Evolutionary conservation across 257 asterid genomes (phyloP).

Genomic region (Scutellaria minor): DNA sequence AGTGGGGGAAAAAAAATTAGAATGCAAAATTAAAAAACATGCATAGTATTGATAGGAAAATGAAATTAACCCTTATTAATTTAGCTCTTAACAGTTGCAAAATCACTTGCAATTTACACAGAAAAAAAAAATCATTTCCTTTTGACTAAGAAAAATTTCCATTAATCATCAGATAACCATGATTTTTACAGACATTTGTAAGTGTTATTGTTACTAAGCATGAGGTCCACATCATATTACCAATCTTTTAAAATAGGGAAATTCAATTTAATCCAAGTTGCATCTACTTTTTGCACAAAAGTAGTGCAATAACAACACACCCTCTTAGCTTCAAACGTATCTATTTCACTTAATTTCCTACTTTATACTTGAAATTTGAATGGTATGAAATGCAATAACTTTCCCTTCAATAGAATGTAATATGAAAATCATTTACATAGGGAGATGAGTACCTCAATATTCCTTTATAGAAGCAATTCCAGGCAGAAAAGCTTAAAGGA

Average conservation of each 20-base stretch:
- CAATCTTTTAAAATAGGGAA: not conserved
- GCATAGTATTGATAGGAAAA: too few species aligned
- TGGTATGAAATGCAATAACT: too few species aligned
- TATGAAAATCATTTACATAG: slow-evolving; percentile 5
- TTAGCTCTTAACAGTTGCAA: too few species aligned
- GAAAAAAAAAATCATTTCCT: too few species aligned
- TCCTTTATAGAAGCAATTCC: slow-evolving; percentile 89
- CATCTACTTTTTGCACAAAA: not conserved
- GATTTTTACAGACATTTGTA: too few species aligned
- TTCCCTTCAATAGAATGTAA: not conserved
- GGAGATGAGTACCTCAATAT: slow-evolving; percentile 54
- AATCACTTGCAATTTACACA: not conserved
- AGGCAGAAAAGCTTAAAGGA: slow-evolving; percentile 83
- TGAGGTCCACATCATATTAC: not conserved
- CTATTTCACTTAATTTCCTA: not conserved
- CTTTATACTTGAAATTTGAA: too few species aligned
- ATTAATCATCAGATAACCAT: not conserved
- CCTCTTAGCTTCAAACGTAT: slow-evolving; percentile 8
- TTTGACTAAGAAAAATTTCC: too few species aligned
- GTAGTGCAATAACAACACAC: not conserved
- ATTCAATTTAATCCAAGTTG: not conserved
- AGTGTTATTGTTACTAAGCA: not conserved
- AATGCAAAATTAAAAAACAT: too few species aligned
- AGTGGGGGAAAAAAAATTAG: too few species aligned
- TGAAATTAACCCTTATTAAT: too few species aligned